A percentile compares a stretch with the other conserved stretches of the same genome.
These are phyloP conservation scores for Amanita pallidorosea DNA, from an alignment of 768 basidiomycete species.

Conservation along the genomic window DNA sequence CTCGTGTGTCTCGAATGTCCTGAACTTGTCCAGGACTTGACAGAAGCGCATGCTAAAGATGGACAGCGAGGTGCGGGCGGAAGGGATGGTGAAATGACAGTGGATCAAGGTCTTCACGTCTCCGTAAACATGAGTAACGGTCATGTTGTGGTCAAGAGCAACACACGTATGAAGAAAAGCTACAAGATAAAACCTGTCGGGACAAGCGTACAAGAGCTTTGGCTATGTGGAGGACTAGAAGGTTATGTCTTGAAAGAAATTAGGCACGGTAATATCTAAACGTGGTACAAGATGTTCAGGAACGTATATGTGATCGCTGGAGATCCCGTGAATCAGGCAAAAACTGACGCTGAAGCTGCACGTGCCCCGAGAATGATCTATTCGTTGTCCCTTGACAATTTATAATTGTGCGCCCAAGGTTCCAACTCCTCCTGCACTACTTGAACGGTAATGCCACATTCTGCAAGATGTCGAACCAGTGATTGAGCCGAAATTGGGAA, in stretches of 20 bases:
- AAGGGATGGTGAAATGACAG: conserved; percentile 72
- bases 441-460: conserved; percentile 26
- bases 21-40: conserved; percentile 79
- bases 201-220: conserved; percentile 92
- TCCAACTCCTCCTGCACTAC: conserved; percentile 14
- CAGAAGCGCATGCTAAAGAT: conserved; percentile 59
- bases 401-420: conserved; percentile 13
- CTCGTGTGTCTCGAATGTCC: conserved; percentile 92
- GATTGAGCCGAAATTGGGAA: conserved; percentile 20
- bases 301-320: neutral
- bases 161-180: conserved; percentile 29
- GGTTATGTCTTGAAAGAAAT: conserved; percentile 82
- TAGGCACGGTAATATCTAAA: neutral
- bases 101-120: conserved; percentile 58
- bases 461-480: conserved; percentile 31
- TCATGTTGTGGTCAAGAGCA: conserved; percentile 41
- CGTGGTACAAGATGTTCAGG: neutral
- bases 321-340: no score
- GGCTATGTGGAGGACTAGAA: conserved; percentile 92
- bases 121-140: conserved; percentile 64
- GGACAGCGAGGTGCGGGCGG: conserved; percentile 75
- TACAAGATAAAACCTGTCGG: conserved; percentile 76
- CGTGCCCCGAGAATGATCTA: neutral
- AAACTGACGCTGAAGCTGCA: no score
- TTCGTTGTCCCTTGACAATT: neutral